Evolutionary conservation across 106 monocot genomes (phyloP).

Genomic region (Iris macrosiphon): DNA sequence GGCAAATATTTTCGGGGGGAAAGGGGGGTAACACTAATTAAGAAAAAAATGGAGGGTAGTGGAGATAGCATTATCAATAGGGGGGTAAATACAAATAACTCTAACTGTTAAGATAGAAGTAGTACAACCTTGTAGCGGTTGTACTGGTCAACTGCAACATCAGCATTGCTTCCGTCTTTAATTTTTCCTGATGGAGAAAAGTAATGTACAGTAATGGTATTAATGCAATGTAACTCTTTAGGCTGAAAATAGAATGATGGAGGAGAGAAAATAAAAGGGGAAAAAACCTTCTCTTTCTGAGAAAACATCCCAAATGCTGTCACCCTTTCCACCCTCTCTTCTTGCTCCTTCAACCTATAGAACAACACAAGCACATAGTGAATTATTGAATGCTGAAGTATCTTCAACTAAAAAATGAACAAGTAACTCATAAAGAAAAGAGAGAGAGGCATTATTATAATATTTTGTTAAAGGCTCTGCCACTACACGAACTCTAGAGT

Average conservation of each 20-base stretch:
- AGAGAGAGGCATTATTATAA: too few relatives aligned
- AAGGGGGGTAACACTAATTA: too few relatives aligned
- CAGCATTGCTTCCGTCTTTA: slow-evolving; percentile 63
- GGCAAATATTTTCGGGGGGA: too few relatives aligned
- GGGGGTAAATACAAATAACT: too few relatives aligned
- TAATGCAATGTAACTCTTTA: slow-evolving; percentile 1
- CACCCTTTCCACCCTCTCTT: slow-evolving; percentile 62
- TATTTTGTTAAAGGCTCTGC: too few relatives aligned
- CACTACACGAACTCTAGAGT: too few relatives aligned
- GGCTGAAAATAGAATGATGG: neutral
- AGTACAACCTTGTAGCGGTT: slow-evolving; percentile 93
- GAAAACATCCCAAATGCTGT: slow-evolving; percentile 90
- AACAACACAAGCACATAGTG: neutral
- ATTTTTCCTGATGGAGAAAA: slow-evolving; percentile 48
- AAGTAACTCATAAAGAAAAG: too few relatives aligned
- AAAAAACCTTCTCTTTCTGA: slow-evolving; percentile 45
- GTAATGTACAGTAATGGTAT: slow-evolving; percentile 5
- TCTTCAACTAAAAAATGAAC: too few relatives aligned
- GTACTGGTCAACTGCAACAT: slow-evolving; percentile 82
- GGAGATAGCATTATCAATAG: too few relatives aligned
- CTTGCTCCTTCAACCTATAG: slow-evolving; percentile 92
- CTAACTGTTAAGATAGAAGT: too few relatives aligned
- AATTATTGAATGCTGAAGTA: neutral
- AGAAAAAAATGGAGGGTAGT: too few relatives aligned
- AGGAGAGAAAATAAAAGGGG: slow-evolving; percentile 1